Evolutionary conservation across 352 stramenopile genomes (phyloP).

Genomic region (Thalassiosira exigua): DNA sequence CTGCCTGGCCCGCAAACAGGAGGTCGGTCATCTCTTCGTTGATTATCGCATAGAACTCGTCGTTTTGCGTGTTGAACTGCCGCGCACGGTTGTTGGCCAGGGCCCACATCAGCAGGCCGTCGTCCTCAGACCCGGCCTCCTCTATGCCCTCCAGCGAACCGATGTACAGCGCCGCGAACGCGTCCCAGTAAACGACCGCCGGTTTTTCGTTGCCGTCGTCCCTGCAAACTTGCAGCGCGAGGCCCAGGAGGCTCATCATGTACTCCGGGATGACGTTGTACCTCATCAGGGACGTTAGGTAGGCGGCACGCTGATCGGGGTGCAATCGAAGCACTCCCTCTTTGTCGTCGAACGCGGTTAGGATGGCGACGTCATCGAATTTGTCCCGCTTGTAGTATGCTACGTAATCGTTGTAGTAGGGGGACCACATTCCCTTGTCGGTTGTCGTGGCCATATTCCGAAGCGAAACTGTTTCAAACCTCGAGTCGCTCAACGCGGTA

Average conservation of each 20-base stretch:
- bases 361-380: slow-evolving; percentile 69
- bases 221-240: slow-evolving; percentile 25
- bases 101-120: slow-evolving; percentile 76
- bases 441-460: slow-evolving; percentile 60
- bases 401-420: slow-evolving; percentile 68
- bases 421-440: slow-evolving; percentile 55
- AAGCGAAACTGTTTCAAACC: slow-evolving; percentile 59
- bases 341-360: slow-evolving; percentile 59
- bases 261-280: slow-evolving; percentile 48
- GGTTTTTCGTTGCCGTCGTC: slow-evolving; percentile 9
- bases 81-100: slow-evolving; percentile 67
- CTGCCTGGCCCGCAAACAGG: slow-evolving; percentile 67
- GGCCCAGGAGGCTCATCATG: slow-evolving; percentile 48
- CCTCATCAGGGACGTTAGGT: slow-evolving; percentile 44
- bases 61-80: slow-evolving; percentile 74
- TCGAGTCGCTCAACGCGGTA: slow-evolving; percentile 14
- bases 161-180: slow-evolving; percentile 78
- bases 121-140: slow-evolving; percentile 63
- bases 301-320: slow-evolving; percentile 23
- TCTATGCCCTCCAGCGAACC: slow-evolving; percentile 74
- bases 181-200: slow-evolving; percentile 64
- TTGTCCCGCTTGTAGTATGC: slow-evolving; percentile 64
- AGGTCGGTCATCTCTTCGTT: slow-evolving; percentile 72
- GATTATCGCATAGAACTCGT: slow-evolving; percentile 49
- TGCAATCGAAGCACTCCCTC: background rate